A percentile compares a stretch with the other conserved stretches of the same genome.
Conservation (phyloP, 2,329 filamentous ascomycete genomes). For the Graphium sp. region DNA sequence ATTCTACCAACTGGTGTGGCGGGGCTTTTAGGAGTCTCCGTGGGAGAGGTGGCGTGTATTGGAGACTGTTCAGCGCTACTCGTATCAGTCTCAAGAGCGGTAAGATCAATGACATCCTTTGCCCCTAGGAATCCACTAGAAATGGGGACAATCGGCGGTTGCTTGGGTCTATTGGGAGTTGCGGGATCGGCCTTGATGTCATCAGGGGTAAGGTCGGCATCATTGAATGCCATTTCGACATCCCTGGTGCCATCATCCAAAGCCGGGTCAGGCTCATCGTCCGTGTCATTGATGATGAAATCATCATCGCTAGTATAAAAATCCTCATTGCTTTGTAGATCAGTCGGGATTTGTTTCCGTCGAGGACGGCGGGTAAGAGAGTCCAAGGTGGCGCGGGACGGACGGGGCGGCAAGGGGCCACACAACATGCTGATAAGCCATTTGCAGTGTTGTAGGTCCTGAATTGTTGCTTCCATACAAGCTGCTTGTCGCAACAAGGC, state of each 20-base stretch:
- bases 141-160: too few relatives aligned
- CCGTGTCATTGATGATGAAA: slow-evolving; percentile 16
- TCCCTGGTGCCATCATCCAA: slow-evolving; percentile 5
- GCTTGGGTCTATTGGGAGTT: too few relatives aligned
- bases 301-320: slow-evolving; percentile 25
- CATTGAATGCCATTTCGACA: too few relatives aligned
- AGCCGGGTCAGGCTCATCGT: slow-evolving; percentile 5
- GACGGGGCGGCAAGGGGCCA: slow-evolving; percentile 15
- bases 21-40: too few relatives aligned
- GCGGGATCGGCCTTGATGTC: too few relatives aligned
- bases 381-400: slow-evolving; percentile 9
- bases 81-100: background rate
- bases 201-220: too few relatives aligned
- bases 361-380: slow-evolving; percentile 6
- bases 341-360: slow-evolving; percentile 1
- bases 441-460: slow-evolving; percentile 34
- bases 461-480: slow-evolving; percentile 47
- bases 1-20: too few relatives aligned
- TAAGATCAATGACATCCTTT: too few relatives aligned
- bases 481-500: slow-evolving; percentile 32
- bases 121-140: too few relatives aligned
- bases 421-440: slow-evolving; percentile 32
- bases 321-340: slow-evolving; percentile 25
- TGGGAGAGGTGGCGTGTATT: slow-evolving; percentile 2
- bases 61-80: slow-evolving; percentile 2